Conservation (phyloP, 345 rosid genomes). For the Dimocarpus longan region DNA sequence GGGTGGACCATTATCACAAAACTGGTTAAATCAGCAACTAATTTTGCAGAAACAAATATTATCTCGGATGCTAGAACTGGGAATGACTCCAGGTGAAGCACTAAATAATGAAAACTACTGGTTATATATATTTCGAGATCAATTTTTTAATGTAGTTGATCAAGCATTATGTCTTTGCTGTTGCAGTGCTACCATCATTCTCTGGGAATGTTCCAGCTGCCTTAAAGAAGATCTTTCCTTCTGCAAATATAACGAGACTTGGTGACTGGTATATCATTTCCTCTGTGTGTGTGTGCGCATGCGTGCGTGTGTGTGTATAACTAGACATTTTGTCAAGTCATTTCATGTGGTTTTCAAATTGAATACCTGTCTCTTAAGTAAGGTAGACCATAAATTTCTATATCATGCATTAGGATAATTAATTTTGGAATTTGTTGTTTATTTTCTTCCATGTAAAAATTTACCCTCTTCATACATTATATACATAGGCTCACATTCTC, state of each 20-base stretch:
- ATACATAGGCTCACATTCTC: neutral
- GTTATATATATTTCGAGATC: neutral
- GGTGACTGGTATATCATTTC: slow-evolving; percentile 74
- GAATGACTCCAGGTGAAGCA: slow-evolving; percentile 89
- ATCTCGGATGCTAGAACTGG: slow-evolving; percentile 81
- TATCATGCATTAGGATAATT: neutral
- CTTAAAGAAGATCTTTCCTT: slow-evolving; percentile 67
- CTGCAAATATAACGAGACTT: slow-evolving; percentile 83
- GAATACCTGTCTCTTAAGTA: neutral
- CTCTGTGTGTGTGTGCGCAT: neutral
- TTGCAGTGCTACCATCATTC: slow-evolving; percentile 91
- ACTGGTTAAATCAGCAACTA: slow-evolving; percentile 84
- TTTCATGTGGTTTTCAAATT: slow-evolving; percentile 9
- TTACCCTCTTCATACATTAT: neutral
- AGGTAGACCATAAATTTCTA: slow-evolving; percentile 10
- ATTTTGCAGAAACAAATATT: slow-evolving; percentile 79
- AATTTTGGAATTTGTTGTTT: neutral
- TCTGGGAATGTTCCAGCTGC: slow-evolving; percentile 97
- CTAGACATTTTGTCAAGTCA: neutral
- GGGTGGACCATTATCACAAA: slow-evolving; percentile 91
- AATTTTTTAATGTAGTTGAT: slow-evolving; percentile 8
- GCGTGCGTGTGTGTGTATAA: no score
- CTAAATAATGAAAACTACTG: neutral
- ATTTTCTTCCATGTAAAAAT: neutral
- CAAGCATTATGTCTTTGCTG: slow-evolving; percentile 19